These are phyloP conservation scores for Fusarium coicis DNA, from an alignment of 2,329 filamentous ascomycete genomes.

Conservation along the genomic window DNA sequence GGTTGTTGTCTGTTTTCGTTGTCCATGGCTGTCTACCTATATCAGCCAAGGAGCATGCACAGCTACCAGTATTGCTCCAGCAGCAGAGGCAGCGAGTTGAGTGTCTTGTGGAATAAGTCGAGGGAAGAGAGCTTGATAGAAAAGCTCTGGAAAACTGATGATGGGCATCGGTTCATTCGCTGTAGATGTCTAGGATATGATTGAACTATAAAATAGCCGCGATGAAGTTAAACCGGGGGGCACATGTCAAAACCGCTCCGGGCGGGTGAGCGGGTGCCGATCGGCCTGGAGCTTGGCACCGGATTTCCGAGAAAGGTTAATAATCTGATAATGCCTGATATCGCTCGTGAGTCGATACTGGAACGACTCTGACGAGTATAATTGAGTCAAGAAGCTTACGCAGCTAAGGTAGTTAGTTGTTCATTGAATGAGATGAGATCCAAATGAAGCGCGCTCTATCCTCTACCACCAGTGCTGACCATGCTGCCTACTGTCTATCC, in stretches of 20 bases:
- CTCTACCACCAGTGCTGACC: neutral
- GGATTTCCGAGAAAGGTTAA: slow-evolving; percentile 26
- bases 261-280: slow-evolving; percentile 43
- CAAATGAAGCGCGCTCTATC: neutral
- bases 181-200: neutral
- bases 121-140: neutral
- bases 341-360: slow-evolving; percentile 1
- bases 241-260: slow-evolving; percentile 32
- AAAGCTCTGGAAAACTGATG: neutral
- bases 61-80: neutral
- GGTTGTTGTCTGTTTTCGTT: slow-evolving; percentile 8
- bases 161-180: neutral
- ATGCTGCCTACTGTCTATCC: neutral
- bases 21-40: slow-evolving; percentile 18
- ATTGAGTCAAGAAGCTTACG: neutral
- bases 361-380: neutral
- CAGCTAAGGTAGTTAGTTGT: neutral
- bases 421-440: neutral
- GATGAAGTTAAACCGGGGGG: slow-evolving; percentile 13
- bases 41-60: neutral
- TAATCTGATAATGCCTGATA: slow-evolving; percentile 28
- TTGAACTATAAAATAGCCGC: neutral
- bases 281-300: slow-evolving; percentile 28
- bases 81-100: neutral
- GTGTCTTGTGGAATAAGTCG: neutral